phyloP scores from a whole-genome alignment of 345 rosid species.

The Murraya koenigii region DNA sequence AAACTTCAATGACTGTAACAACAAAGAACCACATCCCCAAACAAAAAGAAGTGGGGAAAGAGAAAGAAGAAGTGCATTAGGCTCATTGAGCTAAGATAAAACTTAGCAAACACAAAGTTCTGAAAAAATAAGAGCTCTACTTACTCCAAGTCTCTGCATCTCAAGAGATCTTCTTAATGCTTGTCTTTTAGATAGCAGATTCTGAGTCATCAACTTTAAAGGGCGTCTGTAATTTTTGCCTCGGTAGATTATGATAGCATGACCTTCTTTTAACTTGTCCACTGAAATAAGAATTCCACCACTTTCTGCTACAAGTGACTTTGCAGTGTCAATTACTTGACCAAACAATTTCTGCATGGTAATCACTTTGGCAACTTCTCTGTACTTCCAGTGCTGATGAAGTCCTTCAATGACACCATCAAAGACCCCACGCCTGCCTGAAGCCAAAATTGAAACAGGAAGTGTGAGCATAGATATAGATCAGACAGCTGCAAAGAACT shows the following conservation, averaged over 20 bases:
- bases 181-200: slow-evolving; percentile 69
- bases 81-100: background rate
- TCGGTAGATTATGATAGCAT: slow-evolving; percentile 72
- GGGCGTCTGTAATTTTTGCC: slow-evolving; percentile 86
- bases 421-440: slow-evolving; percentile 86
- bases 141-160: slow-evolving; percentile 81
- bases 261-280: slow-evolving; percentile 68
- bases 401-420: slow-evolving; percentile 83
- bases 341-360: slow-evolving; percentile 63
- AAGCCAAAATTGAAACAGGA: slow-evolving; percentile 20
- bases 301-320: slow-evolving; percentile 70
- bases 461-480: background rate
- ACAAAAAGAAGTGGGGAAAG: no score
- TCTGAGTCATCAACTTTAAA: slow-evolving; percentile 36
- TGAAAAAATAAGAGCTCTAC: slow-evolving; percentile 15
- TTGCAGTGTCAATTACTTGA: slow-evolving; percentile 62
- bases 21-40: background rate
- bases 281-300: slow-evolving; percentile 74
- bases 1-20: slow-evolving; percentile 68
- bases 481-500: background rate
- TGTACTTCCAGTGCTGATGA: slow-evolving; percentile 92
- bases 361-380: slow-evolving; percentile 77
- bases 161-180: slow-evolving; percentile 68
- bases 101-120: slow-evolving; percentile 1
- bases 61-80: background rate